Percentiles rank a stretch among this genome's conserved stretches.
Conservation (phyloP, 306 rosid species). For the Rubus idaeus region DNA sequence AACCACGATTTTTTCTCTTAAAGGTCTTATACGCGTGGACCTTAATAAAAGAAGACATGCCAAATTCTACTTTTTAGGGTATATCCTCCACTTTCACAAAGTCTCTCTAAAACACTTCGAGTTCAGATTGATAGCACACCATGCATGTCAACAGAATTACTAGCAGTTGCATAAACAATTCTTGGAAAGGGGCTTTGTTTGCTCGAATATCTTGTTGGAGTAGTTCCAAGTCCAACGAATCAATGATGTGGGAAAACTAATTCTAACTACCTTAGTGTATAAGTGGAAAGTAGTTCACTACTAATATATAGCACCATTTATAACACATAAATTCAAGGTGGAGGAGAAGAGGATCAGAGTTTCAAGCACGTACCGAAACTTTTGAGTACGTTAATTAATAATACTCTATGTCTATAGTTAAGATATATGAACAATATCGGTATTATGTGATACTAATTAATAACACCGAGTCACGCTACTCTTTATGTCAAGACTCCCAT, state of each 20-base stretch:
- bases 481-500: no score
- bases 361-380: not conserved
- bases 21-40: constrained; percentile 79
- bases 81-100: constrained; percentile 35
- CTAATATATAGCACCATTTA: not conserved
- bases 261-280: not conserved
- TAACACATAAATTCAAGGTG: not conserved
- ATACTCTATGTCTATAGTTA: no score
- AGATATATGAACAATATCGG: no score
- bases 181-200: not conserved
- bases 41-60: constrained; percentile 36
- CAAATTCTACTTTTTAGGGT: constrained; percentile 26
- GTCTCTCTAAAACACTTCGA: not conserved
- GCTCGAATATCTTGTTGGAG: not conserved
- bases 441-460: not conserved
- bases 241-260: not conserved
- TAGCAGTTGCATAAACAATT: not conserved
- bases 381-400: no score
- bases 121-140: constrained; percentile 31
- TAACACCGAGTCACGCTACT: no score
- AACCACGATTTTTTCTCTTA: constrained; percentile 13
- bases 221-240: not conserved
- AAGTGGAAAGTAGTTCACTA: not conserved
- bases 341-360: not conserved
- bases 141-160: not conserved